phyloP scores from a whole-genome alignment of 768 basidiomycete species.

The Naganishia onofrii region DNA sequence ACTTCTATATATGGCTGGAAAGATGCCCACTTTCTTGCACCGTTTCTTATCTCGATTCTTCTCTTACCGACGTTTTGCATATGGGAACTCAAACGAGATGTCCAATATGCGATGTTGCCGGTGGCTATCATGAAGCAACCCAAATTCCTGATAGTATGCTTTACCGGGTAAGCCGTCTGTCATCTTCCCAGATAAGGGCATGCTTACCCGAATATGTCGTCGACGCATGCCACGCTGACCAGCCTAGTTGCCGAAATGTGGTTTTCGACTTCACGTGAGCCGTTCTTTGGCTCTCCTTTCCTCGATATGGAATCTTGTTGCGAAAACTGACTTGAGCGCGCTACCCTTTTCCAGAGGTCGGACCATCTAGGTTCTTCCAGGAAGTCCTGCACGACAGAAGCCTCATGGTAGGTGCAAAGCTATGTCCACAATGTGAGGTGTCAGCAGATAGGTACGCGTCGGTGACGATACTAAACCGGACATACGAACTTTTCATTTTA shows the following conservation, averaged over 20 bases:
- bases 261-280: not conserved
- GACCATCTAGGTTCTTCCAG: not conserved
- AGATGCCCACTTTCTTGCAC: not conserved
- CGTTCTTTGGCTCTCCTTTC: not conserved
- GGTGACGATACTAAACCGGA: too few relatives aligned
- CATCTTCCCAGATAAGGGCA: too few relatives aligned
- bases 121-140: not conserved
- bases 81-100: not conserved
- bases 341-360: not conserved
- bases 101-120: not conserved
- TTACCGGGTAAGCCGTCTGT: not conserved
- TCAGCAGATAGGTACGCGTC: too few relatives aligned
- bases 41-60: not conserved
- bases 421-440: not conserved
- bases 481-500: not conserved
- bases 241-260: not conserved
- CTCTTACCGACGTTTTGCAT: not conserved
- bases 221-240: not conserved
- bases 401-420: not conserved
- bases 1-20: not conserved
- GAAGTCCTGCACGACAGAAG: not conserved
- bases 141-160: not conserved
- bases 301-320: not conserved
- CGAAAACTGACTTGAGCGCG: not conserved
- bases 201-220: too few relatives aligned